Evolutionary conservation across 495 filamentous ascomycete genomes (phyloP).

Genomic region (Massariosphaeria phaeospora): DNA sequence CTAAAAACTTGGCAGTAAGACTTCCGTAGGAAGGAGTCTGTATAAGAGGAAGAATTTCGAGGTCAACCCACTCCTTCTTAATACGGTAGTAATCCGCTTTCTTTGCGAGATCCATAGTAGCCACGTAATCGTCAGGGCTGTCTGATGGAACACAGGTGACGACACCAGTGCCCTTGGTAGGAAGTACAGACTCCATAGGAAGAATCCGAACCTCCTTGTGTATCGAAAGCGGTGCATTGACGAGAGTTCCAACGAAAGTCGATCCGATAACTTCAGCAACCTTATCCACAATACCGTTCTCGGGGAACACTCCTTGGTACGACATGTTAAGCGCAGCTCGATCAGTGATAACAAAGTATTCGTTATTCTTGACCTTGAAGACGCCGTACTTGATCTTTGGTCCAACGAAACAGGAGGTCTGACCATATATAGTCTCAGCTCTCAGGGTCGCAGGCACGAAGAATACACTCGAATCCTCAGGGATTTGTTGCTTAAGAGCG

Average conservation of each 20-base stretch:
- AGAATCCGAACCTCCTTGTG: slow-evolving; percentile 80
- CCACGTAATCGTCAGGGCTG: slow-evolving; percentile 92
- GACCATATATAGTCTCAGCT: too few species aligned
- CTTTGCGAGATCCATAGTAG: slow-evolving; percentile 79
- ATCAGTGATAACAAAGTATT: too few species aligned
- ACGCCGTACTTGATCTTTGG: too few species aligned
- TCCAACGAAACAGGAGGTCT: too few species aligned
- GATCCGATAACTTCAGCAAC: slow-evolving; percentile 66
- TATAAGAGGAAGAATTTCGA: slow-evolving; percentile 80
- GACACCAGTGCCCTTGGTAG: slow-evolving; percentile 91
- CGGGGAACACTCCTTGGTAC: slow-evolving; percentile 75
- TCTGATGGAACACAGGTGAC: slow-evolving; percentile 94
- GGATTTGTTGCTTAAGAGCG: too few species aligned
- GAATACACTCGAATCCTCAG: too few species aligned
- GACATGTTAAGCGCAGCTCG: too few species aligned
- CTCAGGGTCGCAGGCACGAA: too few species aligned
- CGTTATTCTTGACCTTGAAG: too few species aligned
- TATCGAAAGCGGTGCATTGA: slow-evolving; percentile 85
- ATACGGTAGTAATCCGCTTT: slow-evolving; percentile 98
- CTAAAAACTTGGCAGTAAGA: slow-evolving; percentile 72
- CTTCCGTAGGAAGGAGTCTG: slow-evolving; percentile 85
- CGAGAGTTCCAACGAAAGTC: slow-evolving; percentile 73
- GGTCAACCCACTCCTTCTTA: slow-evolving; percentile 90
- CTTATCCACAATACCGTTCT: slow-evolving; percentile 68
- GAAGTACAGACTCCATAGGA: slow-evolving; percentile 89